Percentiles rank a stretch among this genome's conserved stretches.
phyloP scores from a whole-genome alignment of 2,329 filamentous ascomycete species.

The Sarocladium strictum region DNA sequence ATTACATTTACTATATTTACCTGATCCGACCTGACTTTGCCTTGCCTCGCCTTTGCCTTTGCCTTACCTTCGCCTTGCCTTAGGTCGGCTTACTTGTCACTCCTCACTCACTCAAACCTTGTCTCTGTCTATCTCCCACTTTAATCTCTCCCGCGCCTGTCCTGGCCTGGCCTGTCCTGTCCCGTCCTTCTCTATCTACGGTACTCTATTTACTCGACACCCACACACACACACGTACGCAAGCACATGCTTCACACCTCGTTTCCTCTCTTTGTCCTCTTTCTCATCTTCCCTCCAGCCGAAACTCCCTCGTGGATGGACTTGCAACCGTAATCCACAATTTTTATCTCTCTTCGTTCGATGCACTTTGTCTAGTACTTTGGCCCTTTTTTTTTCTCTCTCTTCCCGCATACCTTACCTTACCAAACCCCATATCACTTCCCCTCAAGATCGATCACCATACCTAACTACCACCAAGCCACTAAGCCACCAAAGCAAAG shows the following conservation, averaged over 20 bases:
- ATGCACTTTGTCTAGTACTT: not conserved
- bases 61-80: too few species aligned
- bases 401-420: not conserved
- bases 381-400: not conserved
- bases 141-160: not conserved
- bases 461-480: too few species aligned
- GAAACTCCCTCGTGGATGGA: not conserved
- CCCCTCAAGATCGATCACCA: not conserved
- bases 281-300: not conserved
- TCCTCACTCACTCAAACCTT: too few species aligned
- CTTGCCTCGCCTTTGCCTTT: too few species aligned
- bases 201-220: not conserved
- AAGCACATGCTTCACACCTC: not conserved
- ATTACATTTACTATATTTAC: too few species aligned
- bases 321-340: not conserved
- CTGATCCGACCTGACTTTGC: too few species aligned
- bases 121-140: not conserved
- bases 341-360: not conserved
- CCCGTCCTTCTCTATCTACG: not conserved
- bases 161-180: not conserved
- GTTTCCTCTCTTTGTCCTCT: not conserved
- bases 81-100: not conserved
- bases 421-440: not conserved
- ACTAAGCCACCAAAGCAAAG: too few species aligned
- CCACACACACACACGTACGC: not conserved